Conservation (phyloP, 306 rosid genomes). For the Trichosanthes cucumerina region DNA sequence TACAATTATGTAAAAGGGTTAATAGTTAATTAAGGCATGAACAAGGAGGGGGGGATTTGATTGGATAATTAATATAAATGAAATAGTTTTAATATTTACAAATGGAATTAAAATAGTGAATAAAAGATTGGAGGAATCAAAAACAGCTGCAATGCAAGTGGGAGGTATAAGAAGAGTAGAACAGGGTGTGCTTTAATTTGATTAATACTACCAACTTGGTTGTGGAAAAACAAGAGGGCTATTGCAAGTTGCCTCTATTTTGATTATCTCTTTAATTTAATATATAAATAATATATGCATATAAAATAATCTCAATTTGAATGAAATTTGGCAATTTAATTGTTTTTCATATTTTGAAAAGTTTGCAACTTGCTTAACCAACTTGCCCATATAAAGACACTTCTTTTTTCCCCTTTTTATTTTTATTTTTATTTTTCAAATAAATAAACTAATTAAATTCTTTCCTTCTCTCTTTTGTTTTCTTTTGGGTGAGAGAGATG, state of each 20-base stretch:
- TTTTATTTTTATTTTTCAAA: neutral
- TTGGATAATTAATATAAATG: neutral
- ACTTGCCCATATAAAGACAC: constrained; percentile 7
- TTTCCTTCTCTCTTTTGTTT: neutral
- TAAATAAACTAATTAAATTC: neutral
- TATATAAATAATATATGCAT: neutral
- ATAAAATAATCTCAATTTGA: neutral
- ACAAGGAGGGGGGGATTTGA: neutral
- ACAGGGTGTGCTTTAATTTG: neutral
- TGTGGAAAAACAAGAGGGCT: constrained; percentile 10
- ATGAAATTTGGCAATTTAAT: neutral
- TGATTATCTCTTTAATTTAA: neutral
- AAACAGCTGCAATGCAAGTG: constrained; percentile 9
- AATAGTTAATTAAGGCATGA: neutral
- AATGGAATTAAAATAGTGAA: neutral
- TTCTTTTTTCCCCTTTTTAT: neutral
- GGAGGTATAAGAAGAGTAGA: neutral
- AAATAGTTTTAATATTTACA: neutral
- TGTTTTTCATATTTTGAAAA: neutral
- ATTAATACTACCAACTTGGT: neutral
- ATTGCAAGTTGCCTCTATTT: neutral
- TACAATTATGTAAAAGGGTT: neutral
- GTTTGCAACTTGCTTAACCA: constrained; percentile 8
- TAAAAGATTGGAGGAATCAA: neutral
- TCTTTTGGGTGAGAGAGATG: neutral